Evolutionary conservation across 2,329 filamentous ascomycete species (phyloP).

Genomic region (Ascochyta koolunga): DNA sequence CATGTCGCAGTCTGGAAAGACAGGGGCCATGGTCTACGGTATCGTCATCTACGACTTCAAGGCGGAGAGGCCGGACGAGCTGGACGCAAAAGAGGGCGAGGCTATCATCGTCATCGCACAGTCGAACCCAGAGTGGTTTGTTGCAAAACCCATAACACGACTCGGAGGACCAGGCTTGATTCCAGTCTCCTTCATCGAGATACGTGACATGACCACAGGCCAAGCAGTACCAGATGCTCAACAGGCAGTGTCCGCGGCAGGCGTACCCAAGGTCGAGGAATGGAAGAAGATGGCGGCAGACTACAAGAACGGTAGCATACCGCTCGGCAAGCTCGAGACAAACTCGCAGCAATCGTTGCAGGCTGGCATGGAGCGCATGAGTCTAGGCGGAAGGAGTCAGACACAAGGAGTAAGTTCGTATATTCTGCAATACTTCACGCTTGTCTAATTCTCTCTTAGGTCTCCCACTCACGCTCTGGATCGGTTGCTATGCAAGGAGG

Average conservation of each 20-base stretch:
- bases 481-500: slow-evolving; percentile 47
- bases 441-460: slow-evolving; percentile 22
- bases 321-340: slow-evolving; percentile 83
- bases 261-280: slow-evolving; percentile 93
- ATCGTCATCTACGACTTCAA: slow-evolving; percentile 97
- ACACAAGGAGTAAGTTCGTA: slow-evolving; percentile 34
- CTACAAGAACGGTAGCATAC: slow-evolving; percentile 99
- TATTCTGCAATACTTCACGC: neutral
- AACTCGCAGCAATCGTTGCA: slow-evolving; percentile 57
- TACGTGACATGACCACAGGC: slow-evolving; percentile 90
- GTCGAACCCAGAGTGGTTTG: slow-evolving; percentile 98
- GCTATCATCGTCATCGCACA: slow-evolving; percentile 98
- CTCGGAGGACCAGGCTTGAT: slow-evolving; percentile 95
- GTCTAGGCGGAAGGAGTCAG: slow-evolving; percentile 59
- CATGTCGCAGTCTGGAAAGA: slow-evolving; percentile 56
- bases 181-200: slow-evolving; percentile 95
- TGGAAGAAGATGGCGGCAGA: slow-evolving; percentile 99
- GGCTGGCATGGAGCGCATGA: slow-evolving; percentile 76
- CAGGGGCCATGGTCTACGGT: slow-evolving; percentile 91
- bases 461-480: slow-evolving; percentile 43
- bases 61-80: slow-evolving; percentile 91
- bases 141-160: slow-evolving; percentile 97
- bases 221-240: slow-evolving; percentile 80
- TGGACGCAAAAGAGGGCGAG: slow-evolving; percentile 93
- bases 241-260: slow-evolving; percentile 84